A percentile compares a stretch with the other conserved stretches of the same genome.
These are phyloP conservation scores for Strombidium stylifer DNA, from an alignment of 73 alveolate species.

Conservation along the genomic window DNA sequence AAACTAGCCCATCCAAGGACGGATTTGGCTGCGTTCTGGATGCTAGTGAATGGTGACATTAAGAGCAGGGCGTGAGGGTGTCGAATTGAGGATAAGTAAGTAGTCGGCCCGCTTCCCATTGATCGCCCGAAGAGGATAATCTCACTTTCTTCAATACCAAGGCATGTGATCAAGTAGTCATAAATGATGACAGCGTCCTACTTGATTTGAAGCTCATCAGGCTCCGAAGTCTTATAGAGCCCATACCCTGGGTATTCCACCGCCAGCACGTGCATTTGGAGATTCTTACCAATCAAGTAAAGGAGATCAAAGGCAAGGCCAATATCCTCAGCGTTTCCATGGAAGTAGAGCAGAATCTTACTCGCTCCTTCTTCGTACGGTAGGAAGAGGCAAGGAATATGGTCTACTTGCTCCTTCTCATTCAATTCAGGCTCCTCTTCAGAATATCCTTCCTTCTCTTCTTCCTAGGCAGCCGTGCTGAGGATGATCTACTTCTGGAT, in stretches of 20 bases:
- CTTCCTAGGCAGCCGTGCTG: no score
- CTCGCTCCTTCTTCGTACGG: slow-evolving; percentile 50
- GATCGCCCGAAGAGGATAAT: slow-evolving; percentile 88
- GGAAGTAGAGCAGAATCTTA: slow-evolving; percentile 67
- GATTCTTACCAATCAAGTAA: background rate
- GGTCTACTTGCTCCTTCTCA: background rate
- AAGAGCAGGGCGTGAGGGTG: slow-evolving; percentile 77
- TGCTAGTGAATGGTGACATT: slow-evolving; percentile 84
- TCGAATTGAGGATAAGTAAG: slow-evolving; percentile 71
- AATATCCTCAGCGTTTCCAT: slow-evolving; percentile 86
- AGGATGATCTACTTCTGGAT: no score
- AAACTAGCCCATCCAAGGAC: slow-evolving; percentile 18
- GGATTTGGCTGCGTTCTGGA: slow-evolving; percentile 74
- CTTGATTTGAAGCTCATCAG: slow-evolving; percentile 51
- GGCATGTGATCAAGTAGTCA: slow-evolving; percentile 46
- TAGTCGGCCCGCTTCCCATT: slow-evolving; percentile 93
- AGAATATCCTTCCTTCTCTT: no score
- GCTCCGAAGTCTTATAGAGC: slow-evolving; percentile 64
- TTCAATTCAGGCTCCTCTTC: no score
- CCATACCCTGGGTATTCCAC: slow-evolving; percentile 96
- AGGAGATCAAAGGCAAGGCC: slow-evolving; percentile 21
- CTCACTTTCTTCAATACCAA: slow-evolving; percentile 61
- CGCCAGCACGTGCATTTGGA: slow-evolving; percentile 65
- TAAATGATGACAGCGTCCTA: slow-evolving; percentile 66
- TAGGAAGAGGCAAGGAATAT: slow-evolving; percentile 65